Evolutionary conservation across 2,329 filamentous ascomycete species (phyloP).

Genomic region (Colletotrichum orchidophilum): DNA sequence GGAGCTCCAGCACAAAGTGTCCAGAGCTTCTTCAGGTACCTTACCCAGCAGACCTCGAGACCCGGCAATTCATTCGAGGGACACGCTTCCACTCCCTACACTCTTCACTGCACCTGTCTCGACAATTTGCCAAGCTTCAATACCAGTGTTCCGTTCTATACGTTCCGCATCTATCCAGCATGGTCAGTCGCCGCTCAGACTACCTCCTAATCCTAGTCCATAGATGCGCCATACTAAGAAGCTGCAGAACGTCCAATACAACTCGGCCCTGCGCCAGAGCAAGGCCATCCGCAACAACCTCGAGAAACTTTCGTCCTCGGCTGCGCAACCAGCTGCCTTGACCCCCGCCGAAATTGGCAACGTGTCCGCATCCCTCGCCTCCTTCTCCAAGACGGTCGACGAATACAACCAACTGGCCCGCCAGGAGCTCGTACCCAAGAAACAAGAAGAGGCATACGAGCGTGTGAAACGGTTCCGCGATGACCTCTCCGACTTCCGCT

Average conservation of each 20-base stretch:
- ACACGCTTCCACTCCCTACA: not conserved
- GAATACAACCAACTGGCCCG: slow-evolving; percentile 88
- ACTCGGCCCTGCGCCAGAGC: slow-evolving; percentile 85
- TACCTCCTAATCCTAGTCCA: not conserved
- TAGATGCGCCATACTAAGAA: slow-evolving; percentile 39
- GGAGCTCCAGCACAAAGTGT: slow-evolving; percentile 17
- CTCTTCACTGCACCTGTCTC: not conserved
- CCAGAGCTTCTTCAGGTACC: not conserved
- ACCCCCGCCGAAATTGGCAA: slow-evolving; percentile 69
- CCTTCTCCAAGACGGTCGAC: slow-evolving; percentile 89
- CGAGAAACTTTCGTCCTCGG: slow-evolving; percentile 70
- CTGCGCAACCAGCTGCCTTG: slow-evolving; percentile 68
- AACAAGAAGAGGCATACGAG: slow-evolving; percentile 90
- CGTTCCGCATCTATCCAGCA: not conserved
- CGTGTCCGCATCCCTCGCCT: slow-evolving; percentile 78
- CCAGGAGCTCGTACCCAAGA: slow-evolving; percentile 88
- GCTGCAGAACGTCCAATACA: slow-evolving; percentile 81
- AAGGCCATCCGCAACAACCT: slow-evolving; percentile 82
- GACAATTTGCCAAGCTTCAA: not conserved
- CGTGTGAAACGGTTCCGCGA: slow-evolving; percentile 85
- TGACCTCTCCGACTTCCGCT: slow-evolving; percentile 83
- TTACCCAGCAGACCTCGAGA: not conserved
- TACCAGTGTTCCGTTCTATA: not conserved
- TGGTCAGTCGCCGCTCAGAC: slow-evolving; percentile 15
- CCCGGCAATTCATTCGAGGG: slow-evolving; percentile 1